phyloP scores from a whole-genome alignment of 768 basidiomycete genomes.

The Guyanaporus albipodus region DNA sequence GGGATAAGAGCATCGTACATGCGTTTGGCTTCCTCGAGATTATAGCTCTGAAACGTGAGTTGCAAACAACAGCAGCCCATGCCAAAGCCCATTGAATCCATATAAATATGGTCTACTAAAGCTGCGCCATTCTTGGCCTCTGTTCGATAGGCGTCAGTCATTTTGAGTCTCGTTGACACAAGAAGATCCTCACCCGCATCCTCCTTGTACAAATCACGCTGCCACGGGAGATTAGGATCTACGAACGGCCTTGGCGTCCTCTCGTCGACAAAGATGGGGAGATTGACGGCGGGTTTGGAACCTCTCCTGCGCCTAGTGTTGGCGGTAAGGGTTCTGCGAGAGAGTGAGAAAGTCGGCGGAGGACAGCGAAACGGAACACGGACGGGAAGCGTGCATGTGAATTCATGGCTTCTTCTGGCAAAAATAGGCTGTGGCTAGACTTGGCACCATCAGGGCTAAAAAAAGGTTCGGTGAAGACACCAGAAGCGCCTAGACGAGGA shows the following conservation, averaged over 20 bases:
- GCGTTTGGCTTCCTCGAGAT: constrained; percentile 84
- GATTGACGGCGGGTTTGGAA: constrained; percentile 92
- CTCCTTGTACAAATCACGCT: constrained; percentile 78
- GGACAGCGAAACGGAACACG: constrained; percentile 35
- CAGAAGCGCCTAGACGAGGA: constrained; percentile 85
- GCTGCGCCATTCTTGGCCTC: constrained; percentile 92
- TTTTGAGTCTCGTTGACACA: constrained; percentile 4
- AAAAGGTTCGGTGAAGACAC: constrained; percentile 90
- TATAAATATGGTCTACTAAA: constrained; percentile 85
- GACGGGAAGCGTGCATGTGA: constrained; percentile 98
- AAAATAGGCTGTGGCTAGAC: constrained; percentile 90
- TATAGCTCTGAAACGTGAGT: constrained; percentile 95
- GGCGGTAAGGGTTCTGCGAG: constrained; percentile 85
- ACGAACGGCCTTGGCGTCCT: constrained; percentile 87
- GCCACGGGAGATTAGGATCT: constrained; percentile 89
- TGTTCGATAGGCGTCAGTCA: constrained; percentile 25
- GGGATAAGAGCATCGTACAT: constrained; percentile 97
- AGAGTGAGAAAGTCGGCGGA: constrained; percentile 9
- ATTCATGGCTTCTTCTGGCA: constrained; percentile 95
- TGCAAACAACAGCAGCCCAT: constrained; percentile 99
- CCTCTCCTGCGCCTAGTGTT: constrained; percentile 90
- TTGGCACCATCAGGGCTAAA: constrained; percentile 68
- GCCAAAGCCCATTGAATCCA: constrained; percentile 99
- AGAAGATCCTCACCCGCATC: constrained; percentile 59
- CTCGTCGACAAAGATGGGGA: constrained; percentile 87